Evolutionary conservation across 441 rosid genomes (phyloP).

Genomic region (Bruguiera hainesii): DNA sequence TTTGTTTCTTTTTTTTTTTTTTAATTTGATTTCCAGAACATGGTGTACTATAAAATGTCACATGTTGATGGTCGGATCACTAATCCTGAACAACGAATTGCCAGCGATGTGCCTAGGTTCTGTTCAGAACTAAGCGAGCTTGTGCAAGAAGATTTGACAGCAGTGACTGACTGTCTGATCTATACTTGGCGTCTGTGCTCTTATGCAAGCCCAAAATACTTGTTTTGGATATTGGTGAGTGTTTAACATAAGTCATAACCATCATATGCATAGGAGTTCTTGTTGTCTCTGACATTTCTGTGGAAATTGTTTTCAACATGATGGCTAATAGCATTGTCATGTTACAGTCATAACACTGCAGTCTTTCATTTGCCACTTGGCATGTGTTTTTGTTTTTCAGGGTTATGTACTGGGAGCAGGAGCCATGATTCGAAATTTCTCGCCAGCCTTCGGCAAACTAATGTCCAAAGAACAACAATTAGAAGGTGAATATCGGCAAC

Average conservation of each 20-base stretch:
- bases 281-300: neutral
- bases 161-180: conserved; percentile 83
- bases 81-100: conserved; percentile 95
- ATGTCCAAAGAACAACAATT: conserved; percentile 95
- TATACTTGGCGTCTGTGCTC: conserved; percentile 98
- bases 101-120: conserved; percentile 94
- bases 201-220: conserved; percentile 96
- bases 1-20: conserved; percentile 7
- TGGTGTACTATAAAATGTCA: conserved; percentile 96
- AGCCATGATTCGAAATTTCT: conserved; percentile 73
- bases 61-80: conserved; percentile 94
- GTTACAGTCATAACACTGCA: conserved; percentile 10
- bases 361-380: conserved; percentile 14
- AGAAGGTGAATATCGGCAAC: conserved; percentile 95
- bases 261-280: neutral
- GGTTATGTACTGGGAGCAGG: conserved; percentile 98
- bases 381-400: conserved; percentile 36
- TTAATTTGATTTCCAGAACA: conserved; percentile 60
- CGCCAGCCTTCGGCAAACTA: conserved; percentile 97
- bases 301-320: neutral
- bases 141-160: conserved; percentile 89
- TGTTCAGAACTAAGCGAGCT: conserved; percentile 96
- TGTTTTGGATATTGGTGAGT: conserved; percentile 93
- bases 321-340: conserved; percentile 1
- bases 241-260: conserved; percentile 7